phyloP scores from a whole-genome alignment of 345 rosid species.

The Chamaenerion angustifolium region DNA sequence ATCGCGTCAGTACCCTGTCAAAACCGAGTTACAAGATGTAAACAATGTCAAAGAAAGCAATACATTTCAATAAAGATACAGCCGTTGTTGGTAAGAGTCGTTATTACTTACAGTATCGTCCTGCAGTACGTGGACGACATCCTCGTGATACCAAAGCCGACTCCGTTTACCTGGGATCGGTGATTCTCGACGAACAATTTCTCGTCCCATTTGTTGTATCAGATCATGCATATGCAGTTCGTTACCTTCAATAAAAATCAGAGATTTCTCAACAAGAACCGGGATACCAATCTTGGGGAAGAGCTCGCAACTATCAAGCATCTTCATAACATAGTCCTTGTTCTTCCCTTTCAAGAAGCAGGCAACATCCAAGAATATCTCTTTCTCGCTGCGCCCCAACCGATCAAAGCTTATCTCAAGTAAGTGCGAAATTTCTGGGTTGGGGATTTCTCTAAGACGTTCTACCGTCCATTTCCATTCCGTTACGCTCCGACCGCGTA shows the following conservation, averaged over 20 bases:
- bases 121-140: constrained; percentile 6
- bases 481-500: constrained; percentile 1
- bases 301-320: constrained; percentile 1
- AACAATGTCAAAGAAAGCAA: too few species aligned
- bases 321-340: background rate
- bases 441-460: background rate
- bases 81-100: too few species aligned
- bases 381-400: constrained; percentile 4
- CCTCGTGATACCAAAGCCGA: constrained; percentile 11
- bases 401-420: constrained; percentile 10
- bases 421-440: background rate
- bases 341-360: constrained; percentile 9
- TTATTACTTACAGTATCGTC: constrained; percentile 4
- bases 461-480: constrained; percentile 3
- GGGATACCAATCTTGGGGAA: constrained; percentile 1
- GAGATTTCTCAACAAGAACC: constrained; percentile 2
- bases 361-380: constrained; percentile 9
- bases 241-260: constrained; percentile 1
- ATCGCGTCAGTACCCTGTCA: constrained; percentile 13
- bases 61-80: too few species aligned
- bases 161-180: constrained; percentile 8
- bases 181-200: constrained; percentile 11
- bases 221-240: constrained; percentile 16
- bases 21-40: background rate
- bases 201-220: constrained; percentile 12